These are phyloP conservation scores for Raffaelea deltoideospora DNA, from an alignment of 2,329 filamentous ascomycete genomes.

Conservation along the genomic window DNA sequence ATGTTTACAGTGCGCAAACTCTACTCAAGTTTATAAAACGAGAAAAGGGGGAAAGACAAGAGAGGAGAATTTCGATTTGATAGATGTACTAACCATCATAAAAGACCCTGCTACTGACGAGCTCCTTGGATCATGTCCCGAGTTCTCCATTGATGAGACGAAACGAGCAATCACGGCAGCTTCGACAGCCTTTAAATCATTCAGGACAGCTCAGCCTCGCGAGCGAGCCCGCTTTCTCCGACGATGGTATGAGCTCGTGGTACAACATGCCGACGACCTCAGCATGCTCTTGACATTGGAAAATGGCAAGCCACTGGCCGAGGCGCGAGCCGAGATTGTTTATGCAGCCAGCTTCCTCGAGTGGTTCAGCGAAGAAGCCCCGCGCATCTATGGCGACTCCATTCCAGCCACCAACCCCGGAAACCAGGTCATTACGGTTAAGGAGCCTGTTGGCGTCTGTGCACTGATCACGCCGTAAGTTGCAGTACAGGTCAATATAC, in stretches of 20 bases:
- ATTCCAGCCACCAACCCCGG: slow-evolving; percentile 55
- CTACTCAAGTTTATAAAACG: too few species aligned
- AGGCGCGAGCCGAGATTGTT: slow-evolving; percentile 55
- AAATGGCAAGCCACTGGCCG: slow-evolving; percentile 70
- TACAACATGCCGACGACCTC: slow-evolving; percentile 66
- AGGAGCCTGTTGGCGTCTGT: slow-evolving; percentile 73
- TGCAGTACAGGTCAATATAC: too few species aligned
- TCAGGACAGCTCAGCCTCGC: slow-evolving; percentile 56
- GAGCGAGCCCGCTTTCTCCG: slow-evolving; percentile 60
- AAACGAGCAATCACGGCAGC: slow-evolving; percentile 75
- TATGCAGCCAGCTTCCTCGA: slow-evolving; percentile 66
- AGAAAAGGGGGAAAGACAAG: too few species aligned
- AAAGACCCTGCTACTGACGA: slow-evolving; percentile 70
- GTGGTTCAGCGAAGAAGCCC: slow-evolving; percentile 72
- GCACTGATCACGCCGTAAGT: slow-evolving; percentile 70
- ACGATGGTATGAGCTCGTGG: slow-evolving; percentile 69
- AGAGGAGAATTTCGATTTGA: too few species aligned
- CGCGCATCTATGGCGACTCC: slow-evolving; percentile 57
- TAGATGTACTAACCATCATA: too few species aligned
- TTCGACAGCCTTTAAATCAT: slow-evolving; percentile 54
- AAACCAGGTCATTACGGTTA: slow-evolving; percentile 66
- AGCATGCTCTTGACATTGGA: slow-evolving; percentile 77
- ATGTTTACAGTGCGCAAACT: too few species aligned
- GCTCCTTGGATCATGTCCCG: slow-evolving; percentile 69
- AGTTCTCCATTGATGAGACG: slow-evolving; percentile 67